Evolutionary conservation across 2,329 filamentous ascomycete species (phyloP), one percentile per base, ranked within the genome.

Genomic region (Colletotrichum karsti): DNA sequence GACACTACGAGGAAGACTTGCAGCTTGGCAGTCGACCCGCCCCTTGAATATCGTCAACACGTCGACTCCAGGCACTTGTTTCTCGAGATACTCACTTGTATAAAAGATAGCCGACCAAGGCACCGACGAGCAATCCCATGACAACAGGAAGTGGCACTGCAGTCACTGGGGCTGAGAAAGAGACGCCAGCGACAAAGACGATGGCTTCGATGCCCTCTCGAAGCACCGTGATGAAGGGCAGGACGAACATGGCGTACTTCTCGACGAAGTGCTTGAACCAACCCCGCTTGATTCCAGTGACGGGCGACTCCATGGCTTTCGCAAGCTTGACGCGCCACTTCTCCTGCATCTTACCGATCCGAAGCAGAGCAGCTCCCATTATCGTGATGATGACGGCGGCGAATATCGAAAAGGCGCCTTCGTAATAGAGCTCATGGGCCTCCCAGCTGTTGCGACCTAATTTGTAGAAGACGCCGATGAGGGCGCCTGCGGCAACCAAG

Each of bases 301-400:
- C 70, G 10, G 85, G 82, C 1, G 75, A 77, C 72, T 92, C 89
- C 30, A 96, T 80, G 3, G 92, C 89, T 73, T 88, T 88, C 18
- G 91, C 88, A 24, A 97, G 88, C 87, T 96, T 96, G 73, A 91
- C 82, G n/a, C 90, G 88, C 94, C 94, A 97, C 80, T 96, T 96
- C 69, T 92, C 90, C 77, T 94, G 92, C 78, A 96, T 87, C 79
- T 95, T 96, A 69, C 90, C 92, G 62, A 97, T 87, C 26, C 94
- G 91, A 7, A 97, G 88, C 30, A 97, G 87, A 5, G 92, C 93
- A 33, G 90, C 91, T 28, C 94, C 94, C 83, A 97, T 91, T 69
- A 94, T 73, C 37, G 92, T 92, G 80, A 97, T 96, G 80, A 97
- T 94, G 72, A 96, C 72, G 18, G 90, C 85, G 3, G 94, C 93